Evolutionary conservation across 208 protist genomes (phyloP).

Genomic region (Crithidia sp.): DNA sequence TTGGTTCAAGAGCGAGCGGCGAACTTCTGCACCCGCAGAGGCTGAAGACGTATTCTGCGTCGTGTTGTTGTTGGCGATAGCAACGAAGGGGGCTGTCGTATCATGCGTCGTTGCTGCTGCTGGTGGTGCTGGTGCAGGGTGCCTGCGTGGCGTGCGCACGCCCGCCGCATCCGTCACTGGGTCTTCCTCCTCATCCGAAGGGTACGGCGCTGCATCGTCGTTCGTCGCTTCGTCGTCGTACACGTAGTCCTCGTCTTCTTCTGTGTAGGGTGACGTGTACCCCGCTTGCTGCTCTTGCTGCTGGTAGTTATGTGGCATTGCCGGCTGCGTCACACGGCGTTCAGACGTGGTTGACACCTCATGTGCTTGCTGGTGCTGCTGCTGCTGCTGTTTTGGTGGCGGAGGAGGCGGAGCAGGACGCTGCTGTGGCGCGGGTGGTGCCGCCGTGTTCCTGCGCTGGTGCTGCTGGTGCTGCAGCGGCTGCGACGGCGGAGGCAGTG

Average conservation of each 20-base stretch:
- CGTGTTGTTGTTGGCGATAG: neutral
- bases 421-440: neutral
- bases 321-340: neutral
- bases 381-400: neutral
- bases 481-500: neutral
- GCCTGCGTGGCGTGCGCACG: neutral
- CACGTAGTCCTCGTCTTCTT: neutral
- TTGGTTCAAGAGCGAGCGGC: conserved; percentile 13
- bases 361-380: neutral
- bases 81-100: neutral
- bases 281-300: neutral
- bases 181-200: conserved; percentile 1
- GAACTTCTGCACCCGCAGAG: conserved; percentile 8
- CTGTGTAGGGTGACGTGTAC: neutral
- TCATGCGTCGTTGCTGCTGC: neutral
- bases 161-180: conserved; percentile 7
- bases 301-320: neutral
- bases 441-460: neutral
- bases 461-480: neutral
- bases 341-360: neutral
- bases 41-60: neutral
- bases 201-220: neutral
- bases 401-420: neutral
- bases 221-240: neutral
- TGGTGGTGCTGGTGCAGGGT: neutral